Evolutionary conservation across 2,329 filamentous ascomycete species (phyloP).

Genomic region (Arthrobotrys iridis): DNA sequence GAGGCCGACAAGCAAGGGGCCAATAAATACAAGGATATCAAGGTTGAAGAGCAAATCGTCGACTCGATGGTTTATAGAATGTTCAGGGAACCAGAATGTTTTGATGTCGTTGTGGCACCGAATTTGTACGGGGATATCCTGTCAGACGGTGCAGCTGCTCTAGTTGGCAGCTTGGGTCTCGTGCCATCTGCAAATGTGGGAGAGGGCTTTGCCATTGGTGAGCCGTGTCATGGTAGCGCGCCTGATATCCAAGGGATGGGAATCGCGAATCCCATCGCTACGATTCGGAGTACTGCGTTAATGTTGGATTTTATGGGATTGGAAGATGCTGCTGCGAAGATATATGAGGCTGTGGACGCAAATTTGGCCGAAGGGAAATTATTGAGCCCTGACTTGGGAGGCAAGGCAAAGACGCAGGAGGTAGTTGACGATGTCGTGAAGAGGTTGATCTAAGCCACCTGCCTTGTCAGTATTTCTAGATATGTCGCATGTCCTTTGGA

Average conservation of each 20-base stretch:
- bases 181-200: slow-evolving; percentile 96
- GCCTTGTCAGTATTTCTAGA: not conserved
- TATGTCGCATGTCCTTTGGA: not conserved
- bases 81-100: slow-evolving; percentile 91
- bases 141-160: slow-evolving; percentile 91
- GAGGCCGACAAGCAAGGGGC: slow-evolving; percentile 68
- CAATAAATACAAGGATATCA: slow-evolving; percentile 70
- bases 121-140: slow-evolving; percentile 98
- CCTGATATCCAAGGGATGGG: slow-evolving; percentile 93
- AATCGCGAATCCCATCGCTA: slow-evolving; percentile 96
- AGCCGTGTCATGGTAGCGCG: slow-evolving; percentile 96
- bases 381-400: slow-evolving; percentile 89
- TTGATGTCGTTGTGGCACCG: slow-evolving; percentile 97
- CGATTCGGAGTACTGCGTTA: slow-evolving; percentile 85
- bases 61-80: slow-evolving; percentile 99
- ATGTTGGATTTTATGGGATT: slow-evolving; percentile 97
- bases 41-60: slow-evolving; percentile 95
- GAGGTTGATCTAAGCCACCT: slow-evolving; percentile 66
- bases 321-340: slow-evolving; percentile 83
- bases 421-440: slow-evolving; percentile 87
- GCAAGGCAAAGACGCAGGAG: slow-evolving; percentile 83
- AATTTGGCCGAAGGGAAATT: slow-evolving; percentile 85
- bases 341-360: slow-evolving; percentile 90
- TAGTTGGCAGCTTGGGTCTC: slow-evolving; percentile 89
- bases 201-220: slow-evolving; percentile 91